Evolutionary conservation across 2,329 filamentous ascomycete species (phyloP).

Genomic region (Aspergillus sp.): DNA sequence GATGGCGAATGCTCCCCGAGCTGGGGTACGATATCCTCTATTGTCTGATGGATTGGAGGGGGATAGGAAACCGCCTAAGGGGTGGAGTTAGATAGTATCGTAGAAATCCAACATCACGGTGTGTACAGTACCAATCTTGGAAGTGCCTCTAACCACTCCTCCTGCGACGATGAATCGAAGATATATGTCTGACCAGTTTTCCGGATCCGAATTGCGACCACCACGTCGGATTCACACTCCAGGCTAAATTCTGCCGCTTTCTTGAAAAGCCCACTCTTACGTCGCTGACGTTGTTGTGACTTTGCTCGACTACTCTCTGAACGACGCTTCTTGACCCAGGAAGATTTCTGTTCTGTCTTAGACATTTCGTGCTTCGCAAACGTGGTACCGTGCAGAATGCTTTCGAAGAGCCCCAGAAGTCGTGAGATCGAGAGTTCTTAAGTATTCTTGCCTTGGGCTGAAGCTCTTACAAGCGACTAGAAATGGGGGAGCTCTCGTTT

Average conservation of each 20-base stretch:
- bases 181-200: conserved; percentile 15
- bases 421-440: too few species aligned
- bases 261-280: too few species aligned
- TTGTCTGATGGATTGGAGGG: background rate
- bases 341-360: background rate
- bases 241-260: too few species aligned
- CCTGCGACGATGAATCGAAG: conserved; percentile 10
- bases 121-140: background rate
- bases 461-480: too few species aligned
- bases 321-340: too few species aligned
- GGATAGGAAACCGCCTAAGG: background rate
- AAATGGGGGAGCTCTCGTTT: background rate
- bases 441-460: too few species aligned
- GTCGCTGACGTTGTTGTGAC: too few species aligned
- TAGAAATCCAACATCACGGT: background rate
- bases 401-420: background rate
- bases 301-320: too few species aligned
- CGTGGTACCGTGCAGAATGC: background rate
- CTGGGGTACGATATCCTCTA: too few species aligned
- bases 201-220: too few species aligned
- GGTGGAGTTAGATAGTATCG: background rate
- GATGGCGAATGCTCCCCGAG: too few species aligned
- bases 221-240: too few species aligned
- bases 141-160: background rate
- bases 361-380: background rate